These are phyloP conservation scores for Xylariomycetidae sp. DNA, from an alignment of 2,329 filamentous ascomycete genomes.

Conservation along the genomic window DNA sequence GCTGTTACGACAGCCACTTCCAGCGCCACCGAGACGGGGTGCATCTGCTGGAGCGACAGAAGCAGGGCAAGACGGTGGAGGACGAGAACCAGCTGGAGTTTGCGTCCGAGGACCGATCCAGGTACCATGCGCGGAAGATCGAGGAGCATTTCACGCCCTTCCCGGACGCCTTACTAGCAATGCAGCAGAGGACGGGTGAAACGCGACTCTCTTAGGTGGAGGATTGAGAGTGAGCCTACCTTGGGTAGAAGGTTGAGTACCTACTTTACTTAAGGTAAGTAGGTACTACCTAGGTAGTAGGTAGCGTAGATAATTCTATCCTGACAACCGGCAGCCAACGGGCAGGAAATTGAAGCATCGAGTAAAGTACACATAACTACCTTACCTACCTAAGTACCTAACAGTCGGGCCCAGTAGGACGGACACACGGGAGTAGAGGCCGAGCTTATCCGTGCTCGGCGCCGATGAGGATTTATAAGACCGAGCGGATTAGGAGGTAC, in stretches of 20 bases:
- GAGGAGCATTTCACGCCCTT: constrained; percentile 22
- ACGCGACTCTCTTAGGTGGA: too few species aligned
- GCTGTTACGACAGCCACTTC: constrained; percentile 37
- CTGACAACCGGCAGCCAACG: too few species aligned
- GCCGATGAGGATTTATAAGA: constrained; percentile 20
- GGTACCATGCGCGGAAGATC: constrained; percentile 21
- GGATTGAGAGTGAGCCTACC: too few species aligned
- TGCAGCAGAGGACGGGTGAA: constrained; percentile 11
- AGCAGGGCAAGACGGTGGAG: constrained; percentile 17
- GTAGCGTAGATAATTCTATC: too few species aligned
- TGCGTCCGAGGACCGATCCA: constrained; percentile 15
- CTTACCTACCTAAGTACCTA: background rate
- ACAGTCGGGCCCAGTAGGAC: too few species aligned
- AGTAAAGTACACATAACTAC: background rate
- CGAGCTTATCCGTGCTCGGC: constrained; percentile 15
- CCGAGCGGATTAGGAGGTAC: constrained; percentile 13
- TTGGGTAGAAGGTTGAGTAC: too few species aligned
- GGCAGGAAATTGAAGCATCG: too few species aligned
- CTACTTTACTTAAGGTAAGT: too few species aligned
- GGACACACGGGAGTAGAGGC: too few species aligned
- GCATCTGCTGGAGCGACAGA: constrained; percentile 25
- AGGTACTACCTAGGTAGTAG: too few species aligned
- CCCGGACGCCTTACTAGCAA: too few species aligned
- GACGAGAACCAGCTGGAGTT: constrained; percentile 22
- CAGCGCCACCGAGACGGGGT: constrained; percentile 31